phyloP scores from a whole-genome alignment of 2,329 filamentous ascomycete species.

The Cordyceps farinosa region DNA sequence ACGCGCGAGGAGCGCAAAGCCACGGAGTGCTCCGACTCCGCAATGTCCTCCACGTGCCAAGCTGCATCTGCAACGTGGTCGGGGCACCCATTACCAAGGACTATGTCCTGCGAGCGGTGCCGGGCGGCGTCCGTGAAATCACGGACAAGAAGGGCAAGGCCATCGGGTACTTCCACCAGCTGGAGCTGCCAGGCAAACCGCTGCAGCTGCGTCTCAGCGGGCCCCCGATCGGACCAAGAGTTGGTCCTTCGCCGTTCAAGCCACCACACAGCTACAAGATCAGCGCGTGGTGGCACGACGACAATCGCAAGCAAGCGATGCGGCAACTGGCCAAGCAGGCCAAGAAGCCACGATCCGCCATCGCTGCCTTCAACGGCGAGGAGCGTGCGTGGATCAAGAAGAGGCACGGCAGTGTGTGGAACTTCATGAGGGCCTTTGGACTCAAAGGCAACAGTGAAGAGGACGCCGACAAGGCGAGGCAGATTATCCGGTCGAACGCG shows the following conservation, averaged over 20 bases:
- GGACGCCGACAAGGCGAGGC: not conserved
- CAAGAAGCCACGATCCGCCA: too few species aligned
- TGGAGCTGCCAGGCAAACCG: not conserved
- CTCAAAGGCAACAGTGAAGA: not conserved
- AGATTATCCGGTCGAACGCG: not conserved
- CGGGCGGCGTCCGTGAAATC: not conserved
- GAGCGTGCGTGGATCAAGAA: not conserved
- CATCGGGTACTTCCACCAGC: not conserved
- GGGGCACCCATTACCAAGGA: not conserved
- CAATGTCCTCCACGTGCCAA: conserved; percentile 10
- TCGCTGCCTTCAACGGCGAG: not conserved
- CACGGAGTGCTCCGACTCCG: conserved; percentile 10
- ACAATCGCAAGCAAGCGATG: not conserved
- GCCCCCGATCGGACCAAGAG: not conserved
- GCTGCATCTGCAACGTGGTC: conserved; percentile 5
- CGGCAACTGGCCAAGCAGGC: not conserved
- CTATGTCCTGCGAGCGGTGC: not conserved
- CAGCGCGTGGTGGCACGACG: not conserved
- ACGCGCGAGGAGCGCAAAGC: conserved; percentile 5
- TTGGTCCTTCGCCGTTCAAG: not conserved
- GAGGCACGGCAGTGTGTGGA: not conserved
- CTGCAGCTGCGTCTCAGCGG: conserved; percentile 6
- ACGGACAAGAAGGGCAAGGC: not conserved
- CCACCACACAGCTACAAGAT: not conserved
- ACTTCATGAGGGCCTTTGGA: not conserved